These are phyloP conservation scores for Viridothelium virens DNA, from an alignment of 495 filamentous ascomycete species.

Conservation along the genomic window DNA sequence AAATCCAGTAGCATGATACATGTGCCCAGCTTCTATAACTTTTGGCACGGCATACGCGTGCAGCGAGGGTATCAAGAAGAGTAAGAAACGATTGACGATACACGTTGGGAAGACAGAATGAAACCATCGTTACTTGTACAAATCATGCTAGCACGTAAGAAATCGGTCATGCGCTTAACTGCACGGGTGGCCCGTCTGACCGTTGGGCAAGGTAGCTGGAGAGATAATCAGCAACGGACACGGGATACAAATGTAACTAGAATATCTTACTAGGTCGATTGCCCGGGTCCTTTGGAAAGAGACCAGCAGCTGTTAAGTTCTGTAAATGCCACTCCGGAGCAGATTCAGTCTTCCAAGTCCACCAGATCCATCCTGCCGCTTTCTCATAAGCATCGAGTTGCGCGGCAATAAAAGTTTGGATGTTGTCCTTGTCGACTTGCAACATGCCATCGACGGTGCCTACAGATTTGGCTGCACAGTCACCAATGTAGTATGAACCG, in stretches of 20 bases:
- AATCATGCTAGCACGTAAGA: not conserved
- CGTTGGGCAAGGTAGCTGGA: not conserved
- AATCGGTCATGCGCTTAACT: not conserved
- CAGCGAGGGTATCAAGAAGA: conserved; percentile 7
- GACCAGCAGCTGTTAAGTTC: conserved; percentile 48
- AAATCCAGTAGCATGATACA: too few species aligned
- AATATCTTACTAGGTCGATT: conserved; percentile 9
- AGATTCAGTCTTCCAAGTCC: conserved; percentile 80
- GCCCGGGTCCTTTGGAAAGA: conserved; percentile 48
- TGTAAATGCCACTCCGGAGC: conserved; percentile 85
- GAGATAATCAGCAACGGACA: not conserved
- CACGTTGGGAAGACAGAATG: not conserved
- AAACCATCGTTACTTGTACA: not conserved
- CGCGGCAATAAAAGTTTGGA: conserved; percentile 58
- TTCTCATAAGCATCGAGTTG: conserved; percentile 69
- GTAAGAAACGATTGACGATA: not conserved
- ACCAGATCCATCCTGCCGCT: conserved; percentile 67
- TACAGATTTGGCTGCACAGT: conserved; percentile 50
- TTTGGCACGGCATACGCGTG: not conserved
- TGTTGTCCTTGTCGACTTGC: conserved; percentile 47
- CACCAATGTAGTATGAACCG: conserved; percentile 44
- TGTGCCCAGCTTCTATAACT: not conserved
- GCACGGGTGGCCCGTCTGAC: not conserved
- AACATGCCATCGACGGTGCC: conserved; percentile 49
- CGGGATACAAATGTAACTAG: not conserved